Evolutionary conservation across 371 early-diverging fungal species (phyloP).

Genomic region (Mucor lusitanicus): DNA sequence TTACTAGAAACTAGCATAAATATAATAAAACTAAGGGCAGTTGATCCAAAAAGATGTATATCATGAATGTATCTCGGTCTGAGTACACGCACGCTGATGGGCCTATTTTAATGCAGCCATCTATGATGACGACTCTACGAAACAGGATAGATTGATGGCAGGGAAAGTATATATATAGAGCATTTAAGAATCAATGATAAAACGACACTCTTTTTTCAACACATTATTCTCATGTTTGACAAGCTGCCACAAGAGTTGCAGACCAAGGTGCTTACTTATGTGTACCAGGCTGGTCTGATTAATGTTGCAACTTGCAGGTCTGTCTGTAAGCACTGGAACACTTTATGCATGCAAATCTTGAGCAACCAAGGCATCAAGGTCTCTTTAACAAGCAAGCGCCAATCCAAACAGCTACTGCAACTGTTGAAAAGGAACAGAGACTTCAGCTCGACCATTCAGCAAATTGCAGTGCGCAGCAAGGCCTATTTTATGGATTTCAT

Average conservation of each 20-base stretch:
- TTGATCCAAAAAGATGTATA: too few relatives aligned
- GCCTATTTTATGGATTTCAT: not conserved
- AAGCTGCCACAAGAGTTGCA: not conserved
- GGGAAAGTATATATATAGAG: not conserved
- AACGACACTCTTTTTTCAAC: not conserved
- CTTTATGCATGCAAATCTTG: not conserved
- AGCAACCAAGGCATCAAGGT: not conserved
- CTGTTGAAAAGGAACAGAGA: not conserved
- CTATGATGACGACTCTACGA: not conserved
- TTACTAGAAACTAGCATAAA: too few relatives aligned
- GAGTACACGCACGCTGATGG: too few relatives aligned
- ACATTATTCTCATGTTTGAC: not conserved
- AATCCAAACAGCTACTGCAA: not conserved
- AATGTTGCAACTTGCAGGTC: not conserved
- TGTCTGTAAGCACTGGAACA: not conserved
- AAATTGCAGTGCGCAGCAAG: not conserved
- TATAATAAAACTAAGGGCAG: not conserved
- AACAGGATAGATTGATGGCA: not conserved
- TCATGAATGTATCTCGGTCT: too few relatives aligned
- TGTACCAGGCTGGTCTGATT: not conserved
- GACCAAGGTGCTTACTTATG: not conserved
- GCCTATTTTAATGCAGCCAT: not conserved
- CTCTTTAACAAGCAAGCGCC: not conserved
- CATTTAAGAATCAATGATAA: not conserved
- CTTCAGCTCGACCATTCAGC: not conserved